Evolutionary conservation across 129 eudicot species (phyloP).

Genomic region (Oenanthe sinensis): DNA sequence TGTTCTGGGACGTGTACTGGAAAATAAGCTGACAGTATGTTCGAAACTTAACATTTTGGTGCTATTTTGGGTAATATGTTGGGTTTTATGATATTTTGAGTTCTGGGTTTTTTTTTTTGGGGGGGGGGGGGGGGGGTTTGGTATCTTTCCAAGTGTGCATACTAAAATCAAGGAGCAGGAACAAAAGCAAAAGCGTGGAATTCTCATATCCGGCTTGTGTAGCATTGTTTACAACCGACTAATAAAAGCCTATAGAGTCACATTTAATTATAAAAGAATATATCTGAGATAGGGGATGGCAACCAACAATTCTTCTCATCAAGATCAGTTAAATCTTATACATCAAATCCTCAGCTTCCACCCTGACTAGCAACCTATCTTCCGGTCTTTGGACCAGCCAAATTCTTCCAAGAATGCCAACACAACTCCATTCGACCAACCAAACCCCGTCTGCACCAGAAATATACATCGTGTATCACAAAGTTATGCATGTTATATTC

Average conservation of each 20-base stretch:
- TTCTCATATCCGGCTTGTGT: no score
- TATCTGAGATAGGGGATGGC: background rate
- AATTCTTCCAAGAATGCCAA: slow-evolving; percentile 91
- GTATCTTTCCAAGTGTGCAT: no score
- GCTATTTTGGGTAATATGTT: background rate
- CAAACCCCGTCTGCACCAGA: slow-evolving; percentile 81
- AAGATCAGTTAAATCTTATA: background rate
- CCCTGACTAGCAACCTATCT: slow-evolving; percentile 36
- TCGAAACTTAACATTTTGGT: no score
- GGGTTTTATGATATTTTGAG: no score
- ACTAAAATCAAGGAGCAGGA: no score
- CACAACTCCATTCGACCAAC: slow-evolving; percentile 97
- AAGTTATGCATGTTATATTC: background rate
- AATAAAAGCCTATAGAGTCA: no score
- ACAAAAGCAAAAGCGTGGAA: no score
- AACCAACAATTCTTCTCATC: background rate
- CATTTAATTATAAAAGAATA: background rate
- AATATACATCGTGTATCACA: background rate
- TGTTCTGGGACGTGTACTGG: no score
- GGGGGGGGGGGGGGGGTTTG: no score
- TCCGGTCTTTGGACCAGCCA: slow-evolving; percentile 80
- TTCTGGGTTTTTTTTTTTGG: no score
- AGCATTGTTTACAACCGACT: no score
- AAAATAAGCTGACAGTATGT: background rate
- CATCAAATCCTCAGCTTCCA: background rate